phyloP scores from a whole-genome alignment of 2,329 filamentous ascomycete species.

The Pseudocercospora musae region DNA sequence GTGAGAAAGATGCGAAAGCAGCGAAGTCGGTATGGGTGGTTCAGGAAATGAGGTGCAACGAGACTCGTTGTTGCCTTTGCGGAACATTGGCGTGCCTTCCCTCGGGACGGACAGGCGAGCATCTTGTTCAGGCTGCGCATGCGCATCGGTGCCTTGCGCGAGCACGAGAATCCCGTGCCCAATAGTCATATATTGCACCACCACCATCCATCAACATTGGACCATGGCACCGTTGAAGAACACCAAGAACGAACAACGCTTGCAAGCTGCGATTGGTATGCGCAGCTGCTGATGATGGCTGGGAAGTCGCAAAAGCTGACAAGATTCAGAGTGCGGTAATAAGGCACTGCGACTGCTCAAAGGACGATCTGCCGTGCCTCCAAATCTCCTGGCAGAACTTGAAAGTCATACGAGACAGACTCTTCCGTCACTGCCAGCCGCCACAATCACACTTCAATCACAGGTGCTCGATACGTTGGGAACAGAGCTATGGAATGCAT shows the following conservation, averaged over 20 bases:
- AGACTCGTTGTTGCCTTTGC: not conserved
- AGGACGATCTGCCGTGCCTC: slow-evolving; percentile 15
- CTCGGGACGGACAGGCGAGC: not conserved
- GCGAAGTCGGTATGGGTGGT: not conserved
- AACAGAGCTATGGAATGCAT: slow-evolving; percentile 64
- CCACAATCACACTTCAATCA: slow-evolving; percentile 33
- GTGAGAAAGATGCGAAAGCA: not conserved
- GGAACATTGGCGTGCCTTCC: not conserved
- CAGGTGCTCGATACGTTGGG: slow-evolving; percentile 56
- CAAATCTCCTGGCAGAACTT: slow-evolving; percentile 20
- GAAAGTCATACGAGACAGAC: slow-evolving; percentile 18
- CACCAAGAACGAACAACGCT: slow-evolving; percentile 22
- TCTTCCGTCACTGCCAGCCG: slow-evolving; percentile 14
- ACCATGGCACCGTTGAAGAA: slow-evolving; percentile 23
- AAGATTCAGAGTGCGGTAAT: slow-evolving; percentile 4
- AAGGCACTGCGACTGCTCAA: slow-evolving; percentile 15
- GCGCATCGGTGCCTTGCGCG: not conserved
- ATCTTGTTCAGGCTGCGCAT: not conserved
- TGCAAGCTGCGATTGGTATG: slow-evolving; percentile 23
- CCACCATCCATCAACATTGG: not conserved
- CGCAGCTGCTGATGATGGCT: not conserved
- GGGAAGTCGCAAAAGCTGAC: not conserved
- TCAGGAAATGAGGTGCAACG: not conserved
- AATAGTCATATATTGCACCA: not conserved
- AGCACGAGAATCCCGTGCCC: not conserved